phyloP scores from a whole-genome alignment of 164 flowering plant species.

The Annona squamosa region DNA sequence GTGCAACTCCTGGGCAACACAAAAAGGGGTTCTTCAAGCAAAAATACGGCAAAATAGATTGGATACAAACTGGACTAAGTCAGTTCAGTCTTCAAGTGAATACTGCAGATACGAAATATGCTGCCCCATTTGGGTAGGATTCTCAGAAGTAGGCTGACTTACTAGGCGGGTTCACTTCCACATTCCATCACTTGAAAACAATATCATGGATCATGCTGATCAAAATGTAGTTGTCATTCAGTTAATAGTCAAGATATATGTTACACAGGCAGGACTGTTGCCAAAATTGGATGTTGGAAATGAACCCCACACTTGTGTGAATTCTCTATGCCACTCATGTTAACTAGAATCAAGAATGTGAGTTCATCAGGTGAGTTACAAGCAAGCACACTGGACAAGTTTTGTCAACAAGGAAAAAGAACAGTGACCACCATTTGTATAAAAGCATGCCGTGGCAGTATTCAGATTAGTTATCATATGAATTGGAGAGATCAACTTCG shows the following conservation, averaged over 20 bases:
- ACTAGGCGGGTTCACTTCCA: too few relatives aligned
- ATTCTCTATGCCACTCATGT: background rate
- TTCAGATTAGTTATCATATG: background rate
- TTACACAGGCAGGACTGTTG: background rate
- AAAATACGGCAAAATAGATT: background rate
- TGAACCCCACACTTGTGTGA: background rate
- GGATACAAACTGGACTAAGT: background rate
- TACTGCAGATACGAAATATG: too few relatives aligned
- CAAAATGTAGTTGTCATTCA: background rate
- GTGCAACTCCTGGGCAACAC: conserved; percentile 37
- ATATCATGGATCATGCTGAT: background rate
- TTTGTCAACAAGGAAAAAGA: background rate
- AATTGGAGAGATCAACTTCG: too few relatives aligned
- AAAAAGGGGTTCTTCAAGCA: background rate
- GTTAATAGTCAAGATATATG: background rate
- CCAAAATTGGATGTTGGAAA: background rate
- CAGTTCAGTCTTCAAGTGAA: too few relatives aligned
- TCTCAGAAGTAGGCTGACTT: too few relatives aligned
- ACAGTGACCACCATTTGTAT: background rate
- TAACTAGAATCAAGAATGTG: background rate
- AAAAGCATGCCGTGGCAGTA: background rate
- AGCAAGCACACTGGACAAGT: background rate
- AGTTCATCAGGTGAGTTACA: background rate
- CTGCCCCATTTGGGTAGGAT: too few relatives aligned
- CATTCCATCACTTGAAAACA: background rate